Base-by-base conservation (phyloP, 2,329 filamentous ascomycete species). In the Stromatinia cepivora region DNA sequence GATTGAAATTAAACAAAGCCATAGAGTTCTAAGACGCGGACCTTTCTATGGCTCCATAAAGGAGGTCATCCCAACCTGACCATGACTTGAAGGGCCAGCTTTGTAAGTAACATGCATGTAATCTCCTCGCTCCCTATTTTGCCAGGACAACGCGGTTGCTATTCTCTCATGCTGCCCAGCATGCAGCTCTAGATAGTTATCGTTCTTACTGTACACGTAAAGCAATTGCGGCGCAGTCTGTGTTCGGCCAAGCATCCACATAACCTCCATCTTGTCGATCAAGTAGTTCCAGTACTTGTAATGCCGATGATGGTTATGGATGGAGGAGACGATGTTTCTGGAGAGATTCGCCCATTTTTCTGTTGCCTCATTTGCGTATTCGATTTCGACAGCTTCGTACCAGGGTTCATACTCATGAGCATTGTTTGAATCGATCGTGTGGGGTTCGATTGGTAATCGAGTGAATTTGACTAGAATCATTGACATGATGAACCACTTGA, bases 321-420 rank as follows among this genome's bases (percentile, higher is more conserved):
- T 50, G 2, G 59, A 20, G 15, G 46, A 39, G 0, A 8, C n/a
- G 59, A 52, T 25, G 20, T 28, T 5, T 4, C 1, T 13, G 15
- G 31, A 13, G 2, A 63, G n/a, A 3, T 20, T 11, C 0, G 5
- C 1, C 59, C 59, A 52, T 4, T 17, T 31, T 50, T 25, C 1
- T 0, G 15, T 4, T 0, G 31, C 59, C 0, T n/a, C 2, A 22
- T 4, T 5, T 4, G 25, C 4, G 9, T 11, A 20, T 2, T 7
- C 2, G 15, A 20, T 25, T 1, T 15, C 22, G 1, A 63, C 6
- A 0, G 59, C 31, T 63, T 63, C 59, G 59, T 63, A 52, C 59
- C 46, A 63, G 4, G 31, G 22, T 1, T 11, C 8, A 2, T 52
- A 63, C 8, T 63, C 59, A 2, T 4, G 8, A 0, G 46, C 22